Percentiles rank a stretch among this genome's conserved stretches.
Conservation (phyloP, 805 yeast genomes). For the Jamesozyma piceae region DNA sequence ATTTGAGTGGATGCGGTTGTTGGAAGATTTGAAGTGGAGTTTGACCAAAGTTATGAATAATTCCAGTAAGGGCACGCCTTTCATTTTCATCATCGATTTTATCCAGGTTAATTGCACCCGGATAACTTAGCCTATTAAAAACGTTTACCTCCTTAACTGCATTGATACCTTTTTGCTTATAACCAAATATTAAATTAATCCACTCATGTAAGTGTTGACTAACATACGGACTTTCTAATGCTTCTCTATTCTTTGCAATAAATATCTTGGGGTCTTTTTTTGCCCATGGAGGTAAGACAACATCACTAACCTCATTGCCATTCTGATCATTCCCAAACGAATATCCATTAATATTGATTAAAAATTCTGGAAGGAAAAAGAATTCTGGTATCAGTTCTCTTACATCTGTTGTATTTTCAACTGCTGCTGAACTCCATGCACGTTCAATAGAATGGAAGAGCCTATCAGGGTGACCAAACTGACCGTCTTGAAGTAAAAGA, state of each 20-base stretch:
- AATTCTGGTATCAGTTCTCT: constrained; percentile 84
- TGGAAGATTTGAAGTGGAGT: constrained; percentile 69
- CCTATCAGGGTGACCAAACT: constrained; percentile 82
- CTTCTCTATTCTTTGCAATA: constrained; percentile 67
- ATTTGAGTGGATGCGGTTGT: constrained; percentile 49
- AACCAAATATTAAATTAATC: constrained; percentile 82
- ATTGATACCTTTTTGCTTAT: constrained; percentile 61
- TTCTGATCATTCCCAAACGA: constrained; percentile 65
- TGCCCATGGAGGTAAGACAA: constrained; percentile 77
- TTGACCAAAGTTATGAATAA: constrained; percentile 87
- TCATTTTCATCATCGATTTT: constrained; percentile 64
- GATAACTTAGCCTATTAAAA: constrained; percentile 75
- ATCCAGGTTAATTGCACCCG: constrained; percentile 74
- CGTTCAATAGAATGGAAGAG: constrained; percentile 64
- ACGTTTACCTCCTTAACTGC: constrained; percentile 65
- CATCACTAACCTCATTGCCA: constrained; percentile 49
- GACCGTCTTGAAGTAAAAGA: constrained; percentile 73
- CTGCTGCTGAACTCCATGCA: constrained; percentile 74
- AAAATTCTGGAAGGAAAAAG: constrained; percentile 70
- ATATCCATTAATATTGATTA: constrained; percentile 54
- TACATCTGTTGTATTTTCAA: constrained; percentile 78
- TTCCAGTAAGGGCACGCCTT: constrained; percentile 67
- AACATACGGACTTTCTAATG: constrained; percentile 74
- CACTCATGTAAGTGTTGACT: constrained; percentile 67
- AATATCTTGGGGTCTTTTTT: constrained; percentile 65